A percentile compares a stretch with the other conserved stretches of the same genome.
Conservation (phyloP, 805 yeast species). For the Metschnikowia similis region DNA sequence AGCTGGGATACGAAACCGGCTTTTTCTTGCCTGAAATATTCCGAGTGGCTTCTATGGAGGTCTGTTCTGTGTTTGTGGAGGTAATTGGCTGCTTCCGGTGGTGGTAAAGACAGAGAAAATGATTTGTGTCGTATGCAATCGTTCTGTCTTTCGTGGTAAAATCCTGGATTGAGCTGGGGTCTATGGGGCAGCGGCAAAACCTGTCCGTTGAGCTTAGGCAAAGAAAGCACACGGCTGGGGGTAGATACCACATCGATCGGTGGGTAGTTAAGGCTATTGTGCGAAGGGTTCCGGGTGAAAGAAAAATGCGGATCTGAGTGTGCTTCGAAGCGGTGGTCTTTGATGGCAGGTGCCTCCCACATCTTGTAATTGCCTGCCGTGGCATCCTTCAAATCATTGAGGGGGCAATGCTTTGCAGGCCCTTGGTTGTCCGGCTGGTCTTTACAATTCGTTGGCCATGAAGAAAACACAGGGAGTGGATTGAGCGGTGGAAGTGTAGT, state of each 20-base stretch:
- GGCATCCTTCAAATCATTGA: not conserved
- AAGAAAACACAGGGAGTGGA: not conserved
- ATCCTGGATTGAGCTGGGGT: not conserved
- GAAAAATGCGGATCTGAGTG: not conserved
- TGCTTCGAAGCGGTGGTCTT: not conserved
- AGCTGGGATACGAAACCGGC: not conserved
- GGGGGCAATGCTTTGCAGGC: not conserved
- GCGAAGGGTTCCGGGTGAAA: not conserved
- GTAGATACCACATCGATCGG: not conserved
- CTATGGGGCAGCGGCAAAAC: not conserved
- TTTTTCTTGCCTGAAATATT: not conserved
- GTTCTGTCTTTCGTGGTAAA: not conserved
- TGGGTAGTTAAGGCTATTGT: not conserved
- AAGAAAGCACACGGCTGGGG: not conserved
- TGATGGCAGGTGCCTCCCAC: constrained; percentile 1
- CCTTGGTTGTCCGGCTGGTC: not conserved
- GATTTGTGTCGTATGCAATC: not conserved
- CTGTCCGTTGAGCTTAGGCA: not conserved
- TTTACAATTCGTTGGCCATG: not conserved
- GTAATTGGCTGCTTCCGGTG: not conserved
- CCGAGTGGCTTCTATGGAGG: not conserved
- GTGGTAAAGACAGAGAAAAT: not conserved
- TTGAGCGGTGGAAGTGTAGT: not conserved
- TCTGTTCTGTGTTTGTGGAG: not conserved
- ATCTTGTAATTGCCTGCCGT: not conserved